Evolutionary conservation across 2,329 filamentous ascomycete species (phyloP).

Genomic region (Ophiostoma sp.): DNA sequence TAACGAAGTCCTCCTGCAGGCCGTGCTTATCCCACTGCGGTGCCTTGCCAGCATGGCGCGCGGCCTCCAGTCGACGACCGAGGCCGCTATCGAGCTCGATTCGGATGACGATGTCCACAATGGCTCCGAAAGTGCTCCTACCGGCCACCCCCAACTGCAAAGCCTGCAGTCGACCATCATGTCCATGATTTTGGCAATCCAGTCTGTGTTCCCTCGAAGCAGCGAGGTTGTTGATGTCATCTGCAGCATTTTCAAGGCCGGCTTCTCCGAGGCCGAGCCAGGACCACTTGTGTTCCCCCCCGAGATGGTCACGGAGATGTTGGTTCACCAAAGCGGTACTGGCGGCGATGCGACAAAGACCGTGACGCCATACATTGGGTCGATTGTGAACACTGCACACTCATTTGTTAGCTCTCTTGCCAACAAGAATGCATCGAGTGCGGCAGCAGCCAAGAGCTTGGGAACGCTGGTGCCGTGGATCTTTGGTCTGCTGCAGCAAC

Average conservation of each 20-base stretch:
- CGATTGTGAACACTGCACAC: conserved; percentile 65
- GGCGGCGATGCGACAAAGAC: conserved; percentile 28
- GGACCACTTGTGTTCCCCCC: conserved; percentile 73
- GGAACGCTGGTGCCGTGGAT: conserved; percentile 56
- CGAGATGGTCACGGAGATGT: conserved; percentile 58
- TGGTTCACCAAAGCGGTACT: conserved; percentile 48
- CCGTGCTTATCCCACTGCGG: conserved; percentile 53
- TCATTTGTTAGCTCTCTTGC: conserved; percentile 60
- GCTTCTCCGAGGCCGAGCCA: conserved; percentile 67
- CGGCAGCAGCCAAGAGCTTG: conserved; percentile 44
- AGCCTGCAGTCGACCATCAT: conserved; percentile 45
- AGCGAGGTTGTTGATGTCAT: conserved; percentile 66
- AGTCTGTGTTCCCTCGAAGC: conserved; percentile 49
- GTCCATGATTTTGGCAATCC: conserved; percentile 43
- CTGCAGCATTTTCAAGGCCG: conserved; percentile 65
- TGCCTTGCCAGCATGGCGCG: conserved; percentile 67
- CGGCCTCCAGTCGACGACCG: conserved; percentile 62
- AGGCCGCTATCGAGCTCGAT: conserved; percentile 52
- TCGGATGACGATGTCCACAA: conserved; percentile 44
- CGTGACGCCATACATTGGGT: conserved; percentile 61
- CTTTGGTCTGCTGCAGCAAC: conserved; percentile 53
- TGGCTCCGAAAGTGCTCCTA: not conserved
- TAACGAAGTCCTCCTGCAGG: conserved; percentile 45
- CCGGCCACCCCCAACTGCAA: conserved; percentile 27
- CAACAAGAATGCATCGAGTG: conserved; percentile 34